Conservation (phyloP, 2,329 filamentous ascomycete species). For the Pestalotiopsis sp. region DNA sequence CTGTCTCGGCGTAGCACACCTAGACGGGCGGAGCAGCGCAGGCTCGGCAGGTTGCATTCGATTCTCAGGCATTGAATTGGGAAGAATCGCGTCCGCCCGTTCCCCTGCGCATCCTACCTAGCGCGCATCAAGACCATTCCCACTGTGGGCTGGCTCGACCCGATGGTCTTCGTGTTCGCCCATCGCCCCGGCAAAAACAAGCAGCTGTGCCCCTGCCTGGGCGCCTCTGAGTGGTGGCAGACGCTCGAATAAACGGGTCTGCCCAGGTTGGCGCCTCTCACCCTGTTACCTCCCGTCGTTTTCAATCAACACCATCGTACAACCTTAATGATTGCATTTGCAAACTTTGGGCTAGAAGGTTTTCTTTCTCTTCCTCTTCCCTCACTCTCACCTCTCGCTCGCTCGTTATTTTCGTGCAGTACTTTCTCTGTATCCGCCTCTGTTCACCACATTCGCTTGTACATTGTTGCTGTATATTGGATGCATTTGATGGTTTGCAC, state of each 20-base stretch:
- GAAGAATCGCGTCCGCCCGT: background rate
- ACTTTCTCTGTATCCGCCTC: background rate
- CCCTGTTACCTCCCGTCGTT: slow-evolving; percentile 1
- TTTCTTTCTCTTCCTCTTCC: background rate
- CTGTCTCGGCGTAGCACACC: background rate
- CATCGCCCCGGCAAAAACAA: slow-evolving; percentile 9
- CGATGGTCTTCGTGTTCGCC: slow-evolving; percentile 18
- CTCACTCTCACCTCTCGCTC: slow-evolving; percentile 12
- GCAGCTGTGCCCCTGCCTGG: slow-evolving; percentile 7
- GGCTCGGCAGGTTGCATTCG: background rate
- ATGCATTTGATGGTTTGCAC: background rate
- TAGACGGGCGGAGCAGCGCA: background rate
- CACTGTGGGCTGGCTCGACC: slow-evolving; percentile 14
- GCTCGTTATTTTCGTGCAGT: slow-evolving; percentile 1
- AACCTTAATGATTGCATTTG: slow-evolving; percentile 5
- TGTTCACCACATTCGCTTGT: background rate
- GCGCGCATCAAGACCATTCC: slow-evolving; percentile 11
- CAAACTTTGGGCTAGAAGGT: background rate
- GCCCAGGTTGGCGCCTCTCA: background rate
- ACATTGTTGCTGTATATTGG: background rate
- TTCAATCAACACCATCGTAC: slow-evolving; percentile 9
- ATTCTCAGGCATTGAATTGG: background rate
- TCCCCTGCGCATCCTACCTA: background rate
- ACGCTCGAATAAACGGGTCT: slow-evolving; percentile 10
- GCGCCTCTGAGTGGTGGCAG: background rate